Evolutionary conservation across 2,329 filamentous ascomycete species (phyloP).

Genomic region (Nannizziopsis arthrosporioides): DNA sequence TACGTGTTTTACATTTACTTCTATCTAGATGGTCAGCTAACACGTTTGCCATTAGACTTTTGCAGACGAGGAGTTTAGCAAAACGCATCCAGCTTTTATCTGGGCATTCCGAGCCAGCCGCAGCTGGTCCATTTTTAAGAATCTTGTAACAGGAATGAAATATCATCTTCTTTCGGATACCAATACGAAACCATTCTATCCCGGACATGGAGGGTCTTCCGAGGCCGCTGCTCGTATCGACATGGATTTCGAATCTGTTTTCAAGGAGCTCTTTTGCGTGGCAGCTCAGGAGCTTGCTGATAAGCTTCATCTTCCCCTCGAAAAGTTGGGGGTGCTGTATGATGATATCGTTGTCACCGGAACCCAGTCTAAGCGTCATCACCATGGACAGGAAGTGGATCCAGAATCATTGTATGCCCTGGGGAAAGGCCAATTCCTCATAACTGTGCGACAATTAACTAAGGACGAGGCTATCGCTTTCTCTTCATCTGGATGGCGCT

Average conservation of each 20-base stretch:
- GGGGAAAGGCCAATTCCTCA: constrained; percentile 67
- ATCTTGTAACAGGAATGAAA: constrained; percentile 60
- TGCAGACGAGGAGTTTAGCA: constrained; percentile 62
- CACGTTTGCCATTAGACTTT: constrained; percentile 32
- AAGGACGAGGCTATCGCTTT: constrained; percentile 52
- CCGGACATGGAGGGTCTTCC: constrained; percentile 30
- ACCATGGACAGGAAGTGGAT: constrained; percentile 20
- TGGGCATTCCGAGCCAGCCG: constrained; percentile 77
- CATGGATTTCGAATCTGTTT: constrained; percentile 60
- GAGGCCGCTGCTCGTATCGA: constrained; percentile 43
- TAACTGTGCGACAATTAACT: constrained; percentile 56
- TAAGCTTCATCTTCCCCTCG: constrained; percentile 51
- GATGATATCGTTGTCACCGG: constrained; percentile 64
- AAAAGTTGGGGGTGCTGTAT: constrained; percentile 57
- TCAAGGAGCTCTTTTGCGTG: constrained; percentile 73
- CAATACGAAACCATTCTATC: constrained; percentile 39
- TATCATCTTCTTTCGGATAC: constrained; percentile 50
- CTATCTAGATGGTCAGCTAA: not conserved
- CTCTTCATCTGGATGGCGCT: constrained; percentile 63
- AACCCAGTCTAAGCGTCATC: constrained; percentile 22
- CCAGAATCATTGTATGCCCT: constrained; percentile 32
- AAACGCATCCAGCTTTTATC: constrained; percentile 66
- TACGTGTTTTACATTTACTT: constrained; percentile 22
- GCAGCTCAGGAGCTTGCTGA: constrained; percentile 63
- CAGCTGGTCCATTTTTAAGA: constrained; percentile 60